phyloP scores from a whole-genome alignment of 2,329 filamentous ascomycete genomes.

The Drechslerella dactyloides region DNA sequence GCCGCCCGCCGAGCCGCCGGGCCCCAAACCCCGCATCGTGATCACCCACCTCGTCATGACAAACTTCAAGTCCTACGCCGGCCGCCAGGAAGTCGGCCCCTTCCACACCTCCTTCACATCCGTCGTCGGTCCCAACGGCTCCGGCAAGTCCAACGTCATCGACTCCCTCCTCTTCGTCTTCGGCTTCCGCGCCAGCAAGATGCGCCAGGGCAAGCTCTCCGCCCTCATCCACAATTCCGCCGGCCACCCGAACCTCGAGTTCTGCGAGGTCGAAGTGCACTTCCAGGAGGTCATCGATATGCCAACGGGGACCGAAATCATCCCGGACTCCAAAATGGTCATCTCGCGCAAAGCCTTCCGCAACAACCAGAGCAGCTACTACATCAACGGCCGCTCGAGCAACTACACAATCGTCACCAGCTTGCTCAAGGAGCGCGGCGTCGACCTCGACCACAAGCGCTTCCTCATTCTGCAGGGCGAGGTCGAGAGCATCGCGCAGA shows the following conservation, averaged over 20 bases:
- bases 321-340: constrained; percentile 82
- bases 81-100: constrained; percentile 89
- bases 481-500: constrained; percentile 97
- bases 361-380: constrained; percentile 98
- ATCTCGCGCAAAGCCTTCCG: constrained; percentile 94
- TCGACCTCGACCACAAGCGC: constrained; percentile 96
- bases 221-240: constrained; percentile 97
- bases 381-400: constrained; percentile 87
- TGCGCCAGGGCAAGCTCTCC: constrained; percentile 98
- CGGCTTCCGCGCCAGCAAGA: constrained; percentile 97
- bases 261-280: constrained; percentile 94
- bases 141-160: constrained; percentile 98
- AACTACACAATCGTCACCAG: constrained; percentile 92
- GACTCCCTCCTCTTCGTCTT: constrained; percentile 99
- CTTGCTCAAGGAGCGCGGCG: constrained; percentile 81
- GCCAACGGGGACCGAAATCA: constrained; percentile 63
- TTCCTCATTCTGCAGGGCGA: constrained; percentile 97
- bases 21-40: constrained; percentile 84
- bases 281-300: constrained; percentile 94
- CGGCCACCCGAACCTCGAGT: constrained; percentile 79
- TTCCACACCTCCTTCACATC: constrained; percentile 97
- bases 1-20: constrained; percentile 58
- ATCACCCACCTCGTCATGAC: constrained; percentile 89
- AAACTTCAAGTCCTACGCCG: constrained; percentile 99
- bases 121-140: constrained; percentile 96